A percentile compares a stretch with the other conserved stretches of the same genome.
phyloP scores from a whole-genome alignment of 306 rosid genomes.

The Ormosia semicastrata region DNA sequence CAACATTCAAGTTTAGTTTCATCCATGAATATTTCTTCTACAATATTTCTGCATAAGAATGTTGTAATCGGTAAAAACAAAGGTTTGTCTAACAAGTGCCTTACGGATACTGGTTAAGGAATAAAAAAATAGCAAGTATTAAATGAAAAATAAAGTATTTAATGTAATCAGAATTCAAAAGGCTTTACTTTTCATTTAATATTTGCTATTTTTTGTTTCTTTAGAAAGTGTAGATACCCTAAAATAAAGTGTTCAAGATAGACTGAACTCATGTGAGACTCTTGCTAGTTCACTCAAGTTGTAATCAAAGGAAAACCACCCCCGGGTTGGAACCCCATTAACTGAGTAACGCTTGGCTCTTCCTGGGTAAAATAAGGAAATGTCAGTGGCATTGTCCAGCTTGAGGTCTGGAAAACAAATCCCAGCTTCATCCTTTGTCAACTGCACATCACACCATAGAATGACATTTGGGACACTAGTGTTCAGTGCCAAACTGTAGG shows the following conservation, averaged over 20 bases:
- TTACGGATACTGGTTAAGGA: no score
- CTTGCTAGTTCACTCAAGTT: not conserved
- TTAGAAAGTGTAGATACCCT: no score
- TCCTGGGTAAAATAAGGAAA: not conserved
- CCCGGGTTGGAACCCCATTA: slow-evolving; percentile 22
- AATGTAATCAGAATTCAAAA: no score
- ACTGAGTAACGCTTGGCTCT: not conserved
- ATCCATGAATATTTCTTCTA: no score
- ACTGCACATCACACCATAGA: slow-evolving; percentile 85
- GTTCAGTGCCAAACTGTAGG: slow-evolving; percentile 34
- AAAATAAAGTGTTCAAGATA: no score
- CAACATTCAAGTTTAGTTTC: no score
- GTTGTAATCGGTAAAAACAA: no score
- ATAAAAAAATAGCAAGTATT: no score
- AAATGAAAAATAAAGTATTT: no score
- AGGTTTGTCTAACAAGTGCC: no score
- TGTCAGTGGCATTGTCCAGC: slow-evolving; percentile 53
- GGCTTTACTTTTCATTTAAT: no score
- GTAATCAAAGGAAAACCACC: slow-evolving; percentile 48
- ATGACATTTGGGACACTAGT: slow-evolving; percentile 34
- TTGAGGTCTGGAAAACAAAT: slow-evolving; percentile 60
- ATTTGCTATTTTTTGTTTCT: no score
- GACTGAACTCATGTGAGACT: slow-evolving; percentile 15
- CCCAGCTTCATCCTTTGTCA: slow-evolving; percentile 72
- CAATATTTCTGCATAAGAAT: not conserved